Evolutionary conservation across 495 filamentous ascomycete genomes (phyloP).

Genomic region (Penicillium flavigenum): DNA sequence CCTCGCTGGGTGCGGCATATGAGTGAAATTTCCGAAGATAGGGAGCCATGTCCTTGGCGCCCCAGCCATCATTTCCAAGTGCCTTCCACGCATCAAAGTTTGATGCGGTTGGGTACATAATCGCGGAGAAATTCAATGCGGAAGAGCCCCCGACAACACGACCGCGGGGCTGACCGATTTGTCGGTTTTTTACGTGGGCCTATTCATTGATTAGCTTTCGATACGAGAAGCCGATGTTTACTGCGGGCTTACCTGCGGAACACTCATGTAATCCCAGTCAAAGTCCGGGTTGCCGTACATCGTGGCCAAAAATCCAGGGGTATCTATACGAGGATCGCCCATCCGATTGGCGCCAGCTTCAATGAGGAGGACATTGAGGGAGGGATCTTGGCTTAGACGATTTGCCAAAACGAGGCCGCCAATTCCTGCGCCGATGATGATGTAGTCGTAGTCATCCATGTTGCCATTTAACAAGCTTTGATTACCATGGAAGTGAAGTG

Average conservation of each 20-base stretch:
- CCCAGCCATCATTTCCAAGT: conserved; percentile 54
- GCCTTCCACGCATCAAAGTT: conserved; percentile 49
- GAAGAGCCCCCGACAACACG: conserved; percentile 57
- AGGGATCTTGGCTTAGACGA: conserved; percentile 42
- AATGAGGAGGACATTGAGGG: conserved; percentile 48
- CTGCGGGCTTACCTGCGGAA: conserved; percentile 45
- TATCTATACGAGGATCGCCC: conserved; percentile 43
- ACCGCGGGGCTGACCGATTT: conserved; percentile 41
- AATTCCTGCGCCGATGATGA: conserved; percentile 46
- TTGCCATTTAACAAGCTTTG: not conserved
- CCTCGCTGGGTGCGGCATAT: conserved; percentile 17
- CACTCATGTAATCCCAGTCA: conserved; percentile 55
- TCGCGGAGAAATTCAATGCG: conserved; percentile 44
- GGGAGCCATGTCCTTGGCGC: conserved; percentile 44
- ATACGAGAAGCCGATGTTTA: not conserved
- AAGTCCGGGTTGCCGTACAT: conserved; percentile 48
- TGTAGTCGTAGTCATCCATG: conserved; percentile 31
- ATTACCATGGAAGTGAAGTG: not conserved
- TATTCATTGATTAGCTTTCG: not conserved
- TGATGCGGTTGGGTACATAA: conserved; percentile 28
- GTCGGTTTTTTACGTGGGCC: conserved; percentile 25
- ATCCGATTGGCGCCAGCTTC: conserved; percentile 51
- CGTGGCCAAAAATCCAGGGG: conserved; percentile 42
- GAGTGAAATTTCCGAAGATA: conserved; percentile 38
- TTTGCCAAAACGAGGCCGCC: conserved; percentile 49